Conservation (phyloP, 306 rosid genomes). For the Sindora glabra region DNA sequence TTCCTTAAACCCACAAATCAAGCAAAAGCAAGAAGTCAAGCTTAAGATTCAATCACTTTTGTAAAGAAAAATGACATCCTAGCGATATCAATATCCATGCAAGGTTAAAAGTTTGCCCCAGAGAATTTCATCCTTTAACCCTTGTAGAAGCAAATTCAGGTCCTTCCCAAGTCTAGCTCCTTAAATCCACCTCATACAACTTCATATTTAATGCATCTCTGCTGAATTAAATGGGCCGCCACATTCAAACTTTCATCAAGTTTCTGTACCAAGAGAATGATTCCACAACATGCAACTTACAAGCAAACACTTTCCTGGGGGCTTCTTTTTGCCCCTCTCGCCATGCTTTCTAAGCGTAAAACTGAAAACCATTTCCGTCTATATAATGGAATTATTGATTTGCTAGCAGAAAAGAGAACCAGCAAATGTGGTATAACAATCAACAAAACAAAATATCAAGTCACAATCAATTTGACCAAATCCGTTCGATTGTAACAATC, state of each 20-base stretch:
- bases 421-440: too few species aligned
- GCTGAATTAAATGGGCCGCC: neutral
- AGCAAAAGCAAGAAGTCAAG: constrained; percentile 8
- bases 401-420: too few species aligned
- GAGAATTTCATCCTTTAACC: constrained; percentile 14
- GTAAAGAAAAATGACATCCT: neutral
- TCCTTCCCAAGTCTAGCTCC: constrained; percentile 8
- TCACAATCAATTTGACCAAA: constrained; percentile 19
- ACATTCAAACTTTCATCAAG: neutral
- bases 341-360: neutral
- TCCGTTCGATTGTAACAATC: constrained; percentile 10
- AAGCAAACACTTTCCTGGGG: neutral
- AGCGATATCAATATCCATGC: neutral
- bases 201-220: neutral
- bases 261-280: neutral
- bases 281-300: neutral
- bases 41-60: constrained; percentile 7
- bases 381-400: too few species aligned
- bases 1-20: neutral
- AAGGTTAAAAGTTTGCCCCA: neutral
- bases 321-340: neutral
- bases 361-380: too few species aligned
- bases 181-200: constrained; percentile 19
- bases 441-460: constrained; percentile 13
- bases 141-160: constrained; percentile 19